phyloP scores from a whole-genome alignment of 2,329 filamentous ascomycete genomes.

The Falciphora oryzae region DNA sequence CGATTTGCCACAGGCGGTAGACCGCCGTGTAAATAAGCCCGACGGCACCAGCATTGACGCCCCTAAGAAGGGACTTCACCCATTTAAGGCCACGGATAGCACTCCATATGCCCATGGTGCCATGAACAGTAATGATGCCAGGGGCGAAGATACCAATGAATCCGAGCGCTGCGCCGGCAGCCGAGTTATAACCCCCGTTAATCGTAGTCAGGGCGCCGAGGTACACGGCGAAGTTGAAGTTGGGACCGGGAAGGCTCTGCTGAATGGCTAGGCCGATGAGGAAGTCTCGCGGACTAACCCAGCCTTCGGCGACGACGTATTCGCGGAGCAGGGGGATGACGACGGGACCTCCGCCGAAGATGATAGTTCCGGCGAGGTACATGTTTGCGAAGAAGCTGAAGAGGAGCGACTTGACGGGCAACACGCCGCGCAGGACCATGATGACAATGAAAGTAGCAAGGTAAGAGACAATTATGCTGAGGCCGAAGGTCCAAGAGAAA shows the following conservation, averaged over 20 bases:
- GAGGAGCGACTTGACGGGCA: conserved; percentile 32
- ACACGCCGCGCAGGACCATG: conserved; percentile 44
- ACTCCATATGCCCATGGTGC: conserved; percentile 49
- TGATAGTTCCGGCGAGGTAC: conserved; percentile 67
- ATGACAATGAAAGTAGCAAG: conserved; percentile 50
- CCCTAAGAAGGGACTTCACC: conserved; percentile 45
- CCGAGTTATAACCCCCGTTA: conserved; percentile 26
- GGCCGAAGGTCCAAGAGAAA: conserved; percentile 40
- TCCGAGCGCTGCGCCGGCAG: conserved; percentile 44
- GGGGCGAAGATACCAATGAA: conserved; percentile 49
- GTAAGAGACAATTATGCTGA: conserved; percentile 40
- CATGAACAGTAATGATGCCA: conserved; percentile 42
- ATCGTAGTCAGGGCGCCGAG: conserved; percentile 44
- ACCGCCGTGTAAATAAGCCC: conserved; percentile 60
- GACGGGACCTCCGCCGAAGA: conserved; percentile 59
- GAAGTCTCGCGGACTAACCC: conserved; percentile 66
- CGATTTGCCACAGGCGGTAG: conserved; percentile 57
- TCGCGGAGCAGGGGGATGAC: conserved; percentile 60
- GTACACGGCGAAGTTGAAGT: conserved; percentile 46
- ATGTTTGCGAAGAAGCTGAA: conserved; percentile 65
- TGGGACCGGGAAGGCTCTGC: conserved; percentile 55
- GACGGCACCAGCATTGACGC: conserved; percentile 55
- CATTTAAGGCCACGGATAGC: conserved; percentile 34
- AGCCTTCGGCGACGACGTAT: conserved; percentile 60
- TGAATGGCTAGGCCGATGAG: conserved; percentile 66